These are phyloP conservation scores for Saccharomycopsis javanensis DNA, from an alignment of 805 yeast genomes.

Conservation along the genomic window DNA sequence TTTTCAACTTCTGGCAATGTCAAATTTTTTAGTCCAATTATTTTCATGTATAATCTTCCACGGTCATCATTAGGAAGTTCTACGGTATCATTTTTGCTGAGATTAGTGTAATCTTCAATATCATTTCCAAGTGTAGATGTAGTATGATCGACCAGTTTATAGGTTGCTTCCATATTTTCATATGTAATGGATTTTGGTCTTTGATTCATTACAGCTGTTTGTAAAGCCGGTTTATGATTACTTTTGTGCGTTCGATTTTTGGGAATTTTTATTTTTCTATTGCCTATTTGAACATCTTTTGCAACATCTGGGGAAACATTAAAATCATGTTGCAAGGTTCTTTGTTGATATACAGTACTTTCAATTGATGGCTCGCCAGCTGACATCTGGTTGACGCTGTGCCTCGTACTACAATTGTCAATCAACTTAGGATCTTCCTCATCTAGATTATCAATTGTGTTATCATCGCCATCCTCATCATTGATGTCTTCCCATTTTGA, in stretches of 20 bases:
- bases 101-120: background rate
- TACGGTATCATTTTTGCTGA: background rate
- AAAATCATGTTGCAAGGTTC: background rate
- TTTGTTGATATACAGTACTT: too few relatives aligned
- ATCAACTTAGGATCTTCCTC: background rate
- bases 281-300: background rate
- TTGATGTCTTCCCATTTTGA: slow-evolving; percentile 1
- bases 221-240: background rate
- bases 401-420: background rate
- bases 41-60: slow-evolving; percentile 35
- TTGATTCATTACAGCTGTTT: background rate
- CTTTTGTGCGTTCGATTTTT: background rate
- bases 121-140: background rate
- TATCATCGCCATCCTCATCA: background rate
- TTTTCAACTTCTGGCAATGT: slow-evolving; percentile 34
- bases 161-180: background rate
- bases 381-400: background rate
- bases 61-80: slow-evolving; percentile 33
- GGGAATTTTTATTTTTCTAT: background rate
- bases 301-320: background rate
- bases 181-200: background rate
- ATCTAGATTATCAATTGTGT: background rate
- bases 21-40: slow-evolving; percentile 39
- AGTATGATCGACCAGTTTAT: too few relatives aligned
- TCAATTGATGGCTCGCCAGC: too few relatives aligned